Base-by-base conservation (phyloP, 345 rosid species). In the Nephelium lappaceum region DNA sequence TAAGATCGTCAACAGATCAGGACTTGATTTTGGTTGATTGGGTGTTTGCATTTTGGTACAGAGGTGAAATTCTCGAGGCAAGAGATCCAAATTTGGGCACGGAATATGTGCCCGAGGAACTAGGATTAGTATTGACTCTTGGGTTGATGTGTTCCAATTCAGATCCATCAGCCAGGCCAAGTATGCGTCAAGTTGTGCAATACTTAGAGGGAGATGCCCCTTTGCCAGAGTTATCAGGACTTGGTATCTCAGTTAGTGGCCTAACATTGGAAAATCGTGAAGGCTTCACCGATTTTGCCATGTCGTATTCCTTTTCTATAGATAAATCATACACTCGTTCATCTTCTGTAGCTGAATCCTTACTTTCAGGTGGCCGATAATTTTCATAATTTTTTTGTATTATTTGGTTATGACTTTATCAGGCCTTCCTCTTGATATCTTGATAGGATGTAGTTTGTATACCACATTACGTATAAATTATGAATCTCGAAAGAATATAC, bases 71-170 rank as follows among this genome's bases (percentile, higher is more conserved):
- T 58, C 74, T 87, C 67, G 89, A 81, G 63, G 87, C 88, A 0
- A 80, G 45, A 74, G 89, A 89, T 80, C 84, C 79, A 24, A 88
- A 77, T 19, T 39, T 89, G 62, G 90, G 85, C 8, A 51, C 79
- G 19, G 85, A 85, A 18, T 85, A 63, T 38, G 77, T 75, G 36
- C 83, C 71, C 0, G 83, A 85, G 74, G 92, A 92, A 77, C 62
- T 90, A 63, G 88, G 84, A 45, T 69, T 88, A 83, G 93, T 87
- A 24, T 75, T 90, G 71, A 85, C 85, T 71, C 91, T 92, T 1
- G 94, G 97, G 8, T 69, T 92, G 83, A 18, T 86, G 62, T 92
- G 97, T 77, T 88, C 93, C 1, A 87, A 88, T 25, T 75, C 86
- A 0, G 78, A 83, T 1, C 89, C 94, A 24, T 69, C 70, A 5